Conservation (phyloP, 2,329 filamentous ascomycete species). For the Boeremia exigua region DNA sequence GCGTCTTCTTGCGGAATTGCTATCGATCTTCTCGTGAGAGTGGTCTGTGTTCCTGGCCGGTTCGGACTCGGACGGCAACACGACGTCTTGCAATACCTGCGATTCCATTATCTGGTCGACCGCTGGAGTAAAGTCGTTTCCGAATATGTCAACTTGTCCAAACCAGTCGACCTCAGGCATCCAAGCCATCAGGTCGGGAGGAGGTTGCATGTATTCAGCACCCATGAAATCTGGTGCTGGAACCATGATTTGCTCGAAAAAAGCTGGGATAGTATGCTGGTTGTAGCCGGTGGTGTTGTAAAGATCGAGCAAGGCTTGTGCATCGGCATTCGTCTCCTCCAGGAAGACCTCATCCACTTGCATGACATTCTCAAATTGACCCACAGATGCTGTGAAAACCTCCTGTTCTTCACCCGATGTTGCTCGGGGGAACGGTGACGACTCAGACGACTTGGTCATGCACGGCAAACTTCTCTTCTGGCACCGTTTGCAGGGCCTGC, state of each 20-base stretch:
- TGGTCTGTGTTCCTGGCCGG: neutral
- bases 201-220: constrained; percentile 18
- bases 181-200: constrained; percentile 26
- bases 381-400: neutral
- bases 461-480: constrained; percentile 18
- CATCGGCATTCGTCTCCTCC: constrained; percentile 7
- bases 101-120: constrained; percentile 22
- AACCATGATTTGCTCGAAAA: constrained; percentile 33
- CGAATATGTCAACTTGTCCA: constrained; percentile 23
- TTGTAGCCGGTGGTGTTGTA: constrained; percentile 13
- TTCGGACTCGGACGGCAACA: neutral
- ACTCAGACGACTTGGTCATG: constrained; percentile 6
- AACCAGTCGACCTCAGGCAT: constrained; percentile 29
- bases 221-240: constrained; percentile 23
- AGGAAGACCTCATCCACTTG: neutral
- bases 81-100: constrained; percentile 4
- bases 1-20: constrained; percentile 15
- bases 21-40: constrained; percentile 9
- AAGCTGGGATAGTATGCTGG: constrained; percentile 11
- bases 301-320: constrained; percentile 18
- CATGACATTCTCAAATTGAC: neutral
- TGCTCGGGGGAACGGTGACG: neutral
- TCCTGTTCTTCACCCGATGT: neutral
- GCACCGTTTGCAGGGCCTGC: constrained; percentile 35
- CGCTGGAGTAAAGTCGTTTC: constrained; percentile 23